These are phyloP conservation scores for Exophiala xenobiotica DNA, from an alignment of 2,329 filamentous ascomycete species.

Conservation along the genomic window DNA sequence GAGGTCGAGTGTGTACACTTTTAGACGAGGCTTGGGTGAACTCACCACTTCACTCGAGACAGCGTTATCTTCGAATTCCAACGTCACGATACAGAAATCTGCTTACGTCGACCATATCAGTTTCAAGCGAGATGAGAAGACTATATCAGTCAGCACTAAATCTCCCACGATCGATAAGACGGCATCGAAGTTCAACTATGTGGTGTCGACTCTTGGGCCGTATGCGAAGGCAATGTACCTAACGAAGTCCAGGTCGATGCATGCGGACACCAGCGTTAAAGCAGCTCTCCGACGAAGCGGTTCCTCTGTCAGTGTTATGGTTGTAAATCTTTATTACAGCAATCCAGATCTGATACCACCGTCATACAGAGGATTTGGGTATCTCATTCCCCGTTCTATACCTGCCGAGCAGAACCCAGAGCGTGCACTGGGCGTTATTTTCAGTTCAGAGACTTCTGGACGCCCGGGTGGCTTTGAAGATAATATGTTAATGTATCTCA, in stretches of 20 bases:
- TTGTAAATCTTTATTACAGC: conserved; percentile 84
- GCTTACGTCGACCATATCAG: conserved; percentile 33
- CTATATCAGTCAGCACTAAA: conserved; percentile 27
- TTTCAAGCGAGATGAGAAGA: conserved; percentile 17
- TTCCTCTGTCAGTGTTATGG: conserved; percentile 76
- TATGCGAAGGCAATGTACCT: no score
- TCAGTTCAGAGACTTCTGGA: conserved; percentile 69
- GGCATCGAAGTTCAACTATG: conserved; percentile 28
- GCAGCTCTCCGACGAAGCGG: conserved; percentile 27
- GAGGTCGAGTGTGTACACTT: conserved; percentile 42
- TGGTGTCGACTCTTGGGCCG: conserved; percentile 32
- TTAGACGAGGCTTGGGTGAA: conserved; percentile 60
- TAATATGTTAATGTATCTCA: not conserved
- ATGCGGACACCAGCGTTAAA: no score
- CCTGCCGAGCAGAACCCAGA: conserved; percentile 74
- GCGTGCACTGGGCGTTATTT: conserved; percentile 83
- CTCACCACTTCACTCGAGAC: conserved; percentile 57
- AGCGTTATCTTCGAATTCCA: conserved; percentile 52
- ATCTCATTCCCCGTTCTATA: conserved; percentile 78
- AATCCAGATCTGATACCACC: conserved; percentile 60
- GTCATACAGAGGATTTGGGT: conserved; percentile 72
- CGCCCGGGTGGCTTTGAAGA: conserved; percentile 4
- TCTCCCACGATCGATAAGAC: not conserved
- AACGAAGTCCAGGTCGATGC: no score
- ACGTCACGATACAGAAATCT: conserved; percentile 59